A percentile compares a stretch with the other conserved stretches of the same genome.
phyloP scores from a whole-genome alignment of 2,329 filamentous ascomycete genomes.

The Aspergillus novoparasiticus region DNA sequence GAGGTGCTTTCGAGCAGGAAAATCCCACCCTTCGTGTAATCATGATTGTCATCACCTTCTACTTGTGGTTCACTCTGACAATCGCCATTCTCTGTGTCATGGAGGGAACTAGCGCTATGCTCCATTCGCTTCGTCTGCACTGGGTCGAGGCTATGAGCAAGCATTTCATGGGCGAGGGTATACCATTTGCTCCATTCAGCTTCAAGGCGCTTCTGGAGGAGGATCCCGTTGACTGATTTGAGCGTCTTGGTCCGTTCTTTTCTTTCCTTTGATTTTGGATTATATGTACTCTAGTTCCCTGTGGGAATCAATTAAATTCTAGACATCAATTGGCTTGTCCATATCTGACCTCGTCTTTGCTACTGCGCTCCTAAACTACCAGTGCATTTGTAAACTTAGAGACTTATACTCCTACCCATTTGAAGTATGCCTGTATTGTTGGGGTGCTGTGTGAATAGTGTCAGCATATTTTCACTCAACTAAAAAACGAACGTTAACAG shows the following conservation, averaged over 20 bases:
- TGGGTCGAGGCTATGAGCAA: conserved; percentile 99
- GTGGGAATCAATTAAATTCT: conserved; percentile 8
- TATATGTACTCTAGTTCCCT: conserved; percentile 13
- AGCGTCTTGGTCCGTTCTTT: conserved; percentile 14
- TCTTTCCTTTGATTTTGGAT: conserved; percentile 16
- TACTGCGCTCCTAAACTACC: conserved; percentile 6
- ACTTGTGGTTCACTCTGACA: conserved; percentile 85
- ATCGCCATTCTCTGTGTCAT: conserved; percentile 83
- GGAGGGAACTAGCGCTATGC: conserved; percentile 95
- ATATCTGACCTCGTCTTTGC: not conserved
- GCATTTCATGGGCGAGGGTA: conserved; percentile 88
- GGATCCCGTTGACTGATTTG: conserved; percentile 56
- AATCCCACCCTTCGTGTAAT: conserved; percentile 71
- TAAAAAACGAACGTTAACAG: not conserved
- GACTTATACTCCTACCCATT: not conserved
- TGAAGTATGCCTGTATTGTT: not conserved
- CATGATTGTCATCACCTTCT: conserved; percentile 80
- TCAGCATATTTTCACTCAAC: not conserved
- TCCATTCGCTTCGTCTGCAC: conserved; percentile 86
- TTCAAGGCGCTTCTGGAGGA: conserved; percentile 85
- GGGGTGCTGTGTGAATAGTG: not conserved
- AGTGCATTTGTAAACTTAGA: conserved; percentile 11
- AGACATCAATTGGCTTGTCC: not conserved
- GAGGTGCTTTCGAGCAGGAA: conserved; percentile 66
- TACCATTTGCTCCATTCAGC: conserved; percentile 85